These are phyloP conservation scores for Craterostigma plantagineum DNA, from an alignment of 257 asterid genomes.

Conservation along the genomic window DNA sequence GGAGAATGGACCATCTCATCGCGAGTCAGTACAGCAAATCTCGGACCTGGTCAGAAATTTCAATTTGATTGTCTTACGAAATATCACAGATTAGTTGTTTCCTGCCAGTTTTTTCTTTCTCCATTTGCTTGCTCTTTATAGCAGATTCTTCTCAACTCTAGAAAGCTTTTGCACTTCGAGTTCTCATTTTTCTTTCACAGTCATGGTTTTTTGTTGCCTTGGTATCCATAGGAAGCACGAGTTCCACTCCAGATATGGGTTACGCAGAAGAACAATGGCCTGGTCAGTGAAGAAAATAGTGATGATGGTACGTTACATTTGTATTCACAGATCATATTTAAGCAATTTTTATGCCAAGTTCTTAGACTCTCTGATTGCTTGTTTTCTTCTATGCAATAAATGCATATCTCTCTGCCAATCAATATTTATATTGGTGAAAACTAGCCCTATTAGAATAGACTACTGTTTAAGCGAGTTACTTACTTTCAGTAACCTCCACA, in stretches of 20 bases:
- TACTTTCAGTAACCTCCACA: not conserved
- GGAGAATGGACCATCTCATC: slow-evolving; percentile 40
- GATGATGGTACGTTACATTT: slow-evolving; percentile 36
- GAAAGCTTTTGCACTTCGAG: slow-evolving; percentile 6
- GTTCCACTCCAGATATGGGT: slow-evolving; percentile 87
- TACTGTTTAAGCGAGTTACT: not conserved
- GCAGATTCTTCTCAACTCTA: not conserved
- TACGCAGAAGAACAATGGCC: slow-evolving; percentile 67
- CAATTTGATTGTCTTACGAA: no score
- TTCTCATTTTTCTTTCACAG: not conserved
- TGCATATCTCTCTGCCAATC: no score
- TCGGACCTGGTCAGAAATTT: slow-evolving; percentile 40
- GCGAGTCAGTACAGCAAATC: slow-evolving; percentile 35
- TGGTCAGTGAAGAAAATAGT: slow-evolving; percentile 33
- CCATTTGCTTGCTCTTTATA: not conserved
- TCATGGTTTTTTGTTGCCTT: slow-evolving; percentile 3
- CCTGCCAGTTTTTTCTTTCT: not conserved
- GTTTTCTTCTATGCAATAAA: no score
- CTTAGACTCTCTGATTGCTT: no score
- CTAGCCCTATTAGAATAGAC: not conserved
- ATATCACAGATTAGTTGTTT: not conserved
- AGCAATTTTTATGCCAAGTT: not conserved
- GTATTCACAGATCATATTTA: not conserved
- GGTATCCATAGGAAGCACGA: slow-evolving; percentile 53
- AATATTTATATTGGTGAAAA: no score